Evolutionary conservation across 1,139 yeast species (phyloP).

Genomic region (Arxiozyma heterogenica): DNA sequence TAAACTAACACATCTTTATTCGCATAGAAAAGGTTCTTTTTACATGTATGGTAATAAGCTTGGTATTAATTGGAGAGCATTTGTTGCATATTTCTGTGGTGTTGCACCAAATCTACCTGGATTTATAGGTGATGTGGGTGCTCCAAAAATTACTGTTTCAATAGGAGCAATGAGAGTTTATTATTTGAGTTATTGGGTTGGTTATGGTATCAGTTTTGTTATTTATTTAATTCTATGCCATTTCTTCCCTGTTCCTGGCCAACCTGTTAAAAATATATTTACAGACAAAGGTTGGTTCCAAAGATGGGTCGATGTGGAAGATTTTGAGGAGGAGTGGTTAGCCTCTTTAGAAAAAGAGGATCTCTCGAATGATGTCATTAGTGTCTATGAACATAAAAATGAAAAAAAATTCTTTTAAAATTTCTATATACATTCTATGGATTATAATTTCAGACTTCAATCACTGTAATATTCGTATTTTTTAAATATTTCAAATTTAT

Average conservation of each 20-base stretch:
- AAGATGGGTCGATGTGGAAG: conserved; percentile 49
- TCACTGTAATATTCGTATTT: neutral
- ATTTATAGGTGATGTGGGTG: conserved; percentile 73
- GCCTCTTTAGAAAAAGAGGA: conserved; percentile 15
- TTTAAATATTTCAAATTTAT: neutral
- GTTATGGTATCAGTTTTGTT: conserved; percentile 50
- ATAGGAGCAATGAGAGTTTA: conserved; percentile 65
- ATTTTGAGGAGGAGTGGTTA: conserved; percentile 41
- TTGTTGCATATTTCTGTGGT: conserved; percentile 62
- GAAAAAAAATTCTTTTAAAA: conserved; percentile 15
- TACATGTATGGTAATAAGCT: conserved; percentile 49
- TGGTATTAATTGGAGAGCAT: conserved; percentile 80
- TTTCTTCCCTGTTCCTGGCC: conserved; percentile 53
- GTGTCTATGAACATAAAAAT: conserved; percentile 16
- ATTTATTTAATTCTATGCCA: conserved; percentile 44
- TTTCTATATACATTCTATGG: too few relatives aligned
- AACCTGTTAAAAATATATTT: conserved; percentile 42
- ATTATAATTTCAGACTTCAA: too few relatives aligned
- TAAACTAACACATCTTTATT: conserved; percentile 54
- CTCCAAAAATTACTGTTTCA: conserved; percentile 48
- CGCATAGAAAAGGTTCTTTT: conserved; percentile 35
- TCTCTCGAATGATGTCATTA: conserved; percentile 16
- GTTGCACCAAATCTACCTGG: conserved; percentile 80
- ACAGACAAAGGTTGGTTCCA: conserved; percentile 55
- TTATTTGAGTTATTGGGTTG: conserved; percentile 65